Evolutionary conservation across 2,329 filamentous ascomycete genomes (phyloP).

Genomic region (Penicillium sumatraense): DNA sequence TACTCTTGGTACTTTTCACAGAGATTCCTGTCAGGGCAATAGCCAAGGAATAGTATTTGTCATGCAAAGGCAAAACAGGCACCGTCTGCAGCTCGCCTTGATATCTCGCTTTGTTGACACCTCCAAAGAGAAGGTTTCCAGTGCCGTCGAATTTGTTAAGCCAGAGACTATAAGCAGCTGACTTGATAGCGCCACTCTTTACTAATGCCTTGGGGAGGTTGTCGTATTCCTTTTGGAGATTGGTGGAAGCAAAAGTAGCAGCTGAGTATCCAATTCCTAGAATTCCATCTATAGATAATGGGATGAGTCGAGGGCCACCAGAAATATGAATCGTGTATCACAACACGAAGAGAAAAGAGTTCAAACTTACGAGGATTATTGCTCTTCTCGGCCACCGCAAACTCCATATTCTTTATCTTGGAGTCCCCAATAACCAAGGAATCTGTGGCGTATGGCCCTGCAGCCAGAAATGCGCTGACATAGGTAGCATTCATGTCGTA

Average conservation of each 20-base stretch:
- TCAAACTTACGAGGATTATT: neutral
- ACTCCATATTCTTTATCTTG: neutral
- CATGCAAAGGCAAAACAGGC: slow-evolving; percentile 60
- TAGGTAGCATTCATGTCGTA: slow-evolving; percentile 82
- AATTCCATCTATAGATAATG: slow-evolving; percentile 69
- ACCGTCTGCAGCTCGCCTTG: slow-evolving; percentile 64
- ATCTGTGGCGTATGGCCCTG: slow-evolving; percentile 69
- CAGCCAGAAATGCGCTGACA: slow-evolving; percentile 73
- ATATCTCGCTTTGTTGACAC: slow-evolving; percentile 69
- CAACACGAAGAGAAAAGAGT: too few relatives aligned
- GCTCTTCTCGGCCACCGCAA: neutral
- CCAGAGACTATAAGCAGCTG: slow-evolving; percentile 74
- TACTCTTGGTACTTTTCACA: slow-evolving; percentile 32
- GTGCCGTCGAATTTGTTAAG: slow-evolving; percentile 68
- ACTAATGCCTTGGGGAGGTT: slow-evolving; percentile 70
- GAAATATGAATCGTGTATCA: too few relatives aligned
- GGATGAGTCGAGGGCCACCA: slow-evolving; percentile 64
- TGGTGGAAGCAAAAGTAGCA: slow-evolving; percentile 66
- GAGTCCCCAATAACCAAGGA: neutral
- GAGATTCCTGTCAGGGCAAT: slow-evolving; percentile 66
- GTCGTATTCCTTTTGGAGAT: slow-evolving; percentile 56
- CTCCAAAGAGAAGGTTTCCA: slow-evolving; percentile 73
- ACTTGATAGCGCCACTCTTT: slow-evolving; percentile 61
- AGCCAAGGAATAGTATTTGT: slow-evolving; percentile 63
- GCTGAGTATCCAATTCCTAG: slow-evolving; percentile 77